These are phyloP conservation scores for Claviceps arundinis DNA, from an alignment of 2,329 filamentous ascomycete genomes.

Conservation along the genomic window DNA sequence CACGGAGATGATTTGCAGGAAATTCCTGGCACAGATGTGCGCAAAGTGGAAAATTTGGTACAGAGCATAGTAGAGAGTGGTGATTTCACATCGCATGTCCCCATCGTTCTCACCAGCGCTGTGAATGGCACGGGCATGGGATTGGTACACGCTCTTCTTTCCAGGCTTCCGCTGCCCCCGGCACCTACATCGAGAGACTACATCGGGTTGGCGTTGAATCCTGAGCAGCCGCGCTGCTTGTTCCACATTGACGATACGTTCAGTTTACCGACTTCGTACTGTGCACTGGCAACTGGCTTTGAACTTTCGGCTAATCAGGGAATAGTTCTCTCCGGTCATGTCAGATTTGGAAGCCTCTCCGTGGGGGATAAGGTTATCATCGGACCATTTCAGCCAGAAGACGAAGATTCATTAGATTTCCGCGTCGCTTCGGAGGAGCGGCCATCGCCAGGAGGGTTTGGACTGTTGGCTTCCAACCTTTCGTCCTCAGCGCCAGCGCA, in stretches of 20 bases:
- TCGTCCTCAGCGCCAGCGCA: conserved; percentile 39
- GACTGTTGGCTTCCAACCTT: conserved; percentile 38
- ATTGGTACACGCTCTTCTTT: conserved; percentile 68
- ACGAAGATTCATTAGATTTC: conserved; percentile 27
- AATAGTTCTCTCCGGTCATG: conserved; percentile 70
- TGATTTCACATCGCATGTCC: conserved; percentile 44
- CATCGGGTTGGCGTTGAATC: conserved; percentile 40
- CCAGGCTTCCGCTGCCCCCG: conserved; percentile 57
- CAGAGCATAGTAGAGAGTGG: conserved; percentile 31
- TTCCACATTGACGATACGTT: conserved; percentile 93
- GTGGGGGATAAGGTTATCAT: conserved; percentile 68
- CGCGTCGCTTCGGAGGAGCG: conserved; percentile 28
- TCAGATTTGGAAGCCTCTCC: conserved; percentile 64
- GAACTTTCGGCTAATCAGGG: conserved; percentile 30
- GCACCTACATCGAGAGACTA: conserved; percentile 39
- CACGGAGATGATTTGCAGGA: conserved; percentile 40
- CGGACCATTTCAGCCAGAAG: conserved; percentile 59
- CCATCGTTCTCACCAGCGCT: conserved; percentile 78
- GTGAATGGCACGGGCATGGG: conserved; percentile 74
- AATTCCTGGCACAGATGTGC: conserved; percentile 42
- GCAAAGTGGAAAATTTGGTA: conserved; percentile 45
- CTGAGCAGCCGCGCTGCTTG: conserved; percentile 47
- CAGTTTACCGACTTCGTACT: conserved; percentile 51
- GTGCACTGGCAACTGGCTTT: conserved; percentile 10
- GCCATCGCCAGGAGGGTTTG: conserved; percentile 33